These are phyloP conservation scores for Colletotrichum agaves DNA, from an alignment of 2,329 filamentous ascomycete species.

Conservation along the genomic window DNA sequence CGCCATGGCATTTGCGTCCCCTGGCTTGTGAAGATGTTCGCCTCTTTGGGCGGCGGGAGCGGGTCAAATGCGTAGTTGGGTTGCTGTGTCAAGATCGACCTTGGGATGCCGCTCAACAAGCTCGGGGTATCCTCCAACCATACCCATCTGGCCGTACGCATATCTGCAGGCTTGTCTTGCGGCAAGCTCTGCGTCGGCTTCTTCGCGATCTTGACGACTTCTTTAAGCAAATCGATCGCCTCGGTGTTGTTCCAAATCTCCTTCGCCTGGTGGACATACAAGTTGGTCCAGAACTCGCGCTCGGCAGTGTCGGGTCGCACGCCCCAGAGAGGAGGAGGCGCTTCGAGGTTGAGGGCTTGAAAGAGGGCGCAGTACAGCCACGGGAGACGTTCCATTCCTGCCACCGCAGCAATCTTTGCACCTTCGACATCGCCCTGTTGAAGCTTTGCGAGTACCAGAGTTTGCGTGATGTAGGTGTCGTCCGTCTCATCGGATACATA, in stretches of 20 bases:
- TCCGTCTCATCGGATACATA: constrained; percentile 54
- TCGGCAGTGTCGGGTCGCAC: constrained; percentile 72
- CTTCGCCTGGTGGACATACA: constrained; percentile 81
- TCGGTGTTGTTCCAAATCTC: constrained; percentile 88
- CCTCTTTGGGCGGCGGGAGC: constrained; percentile 72
- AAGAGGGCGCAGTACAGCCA: constrained; percentile 88
- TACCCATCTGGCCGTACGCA: constrained; percentile 76
- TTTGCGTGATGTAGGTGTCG: constrained; percentile 78
- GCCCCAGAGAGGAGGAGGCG: constrained; percentile 87
- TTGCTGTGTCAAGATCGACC: constrained; percentile 68
- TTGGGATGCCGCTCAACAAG: constrained; percentile 77
- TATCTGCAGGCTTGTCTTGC: constrained; percentile 52
- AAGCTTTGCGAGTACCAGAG: constrained; percentile 78
- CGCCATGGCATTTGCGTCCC: constrained; percentile 57
- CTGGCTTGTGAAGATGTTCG: constrained; percentile 62
- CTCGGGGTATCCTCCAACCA: constrained; percentile 80
- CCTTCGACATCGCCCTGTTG: constrained; percentile 71
- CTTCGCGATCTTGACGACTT: constrained; percentile 69
- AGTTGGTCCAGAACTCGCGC: constrained; percentile 72
- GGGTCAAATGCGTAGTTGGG: constrained; percentile 85
- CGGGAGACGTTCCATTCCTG: constrained; percentile 78
- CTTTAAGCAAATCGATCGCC: constrained; percentile 73
- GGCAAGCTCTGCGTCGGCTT: constrained; percentile 54
- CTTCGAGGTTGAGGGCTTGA: constrained; percentile 80
- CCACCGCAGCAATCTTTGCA: constrained; percentile 71